Evolutionary conservation across 2,329 filamentous ascomycete species (phyloP), one percentile per base, ranked within the genome.

Genomic region (Plenodomus tracheiphilus): DNA sequence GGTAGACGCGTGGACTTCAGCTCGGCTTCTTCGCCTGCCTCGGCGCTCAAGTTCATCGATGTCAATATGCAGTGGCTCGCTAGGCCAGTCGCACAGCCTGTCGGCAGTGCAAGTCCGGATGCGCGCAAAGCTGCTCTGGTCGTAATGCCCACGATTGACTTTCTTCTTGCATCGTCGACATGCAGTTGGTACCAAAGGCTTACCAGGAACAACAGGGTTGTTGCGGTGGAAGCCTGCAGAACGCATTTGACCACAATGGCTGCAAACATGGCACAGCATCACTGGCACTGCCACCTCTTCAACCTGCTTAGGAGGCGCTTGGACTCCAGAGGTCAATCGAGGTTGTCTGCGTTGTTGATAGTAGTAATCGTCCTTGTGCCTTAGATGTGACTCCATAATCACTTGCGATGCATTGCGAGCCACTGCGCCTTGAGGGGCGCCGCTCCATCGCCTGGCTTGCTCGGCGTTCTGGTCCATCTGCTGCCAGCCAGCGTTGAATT

Each of bases 101-200:
- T 62, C 56, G 16, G 58, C 58, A 6, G 43, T 59, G 44, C 62
- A 64, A 21, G 56, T 54, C 20, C 55, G 46, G 34, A 64, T 47
- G 15, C 52, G 56, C 25, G 56, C 62, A 20, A 56, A 54, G 36
- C 55, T 62, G 32, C 55, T 58, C 39, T 39, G 56, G 39, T 54
- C 46, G 18, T 39, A 48, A 43, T 42, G 49, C 17, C 39, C 40
- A 43, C 43, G 48, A 46, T 51, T 54, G 39, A 51, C 49, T 28
- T 62, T 63, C 59, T 62, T 69, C 43, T 57, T 58, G 52, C 71
- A 74, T 20, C 62, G 59, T 20, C 68, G 58, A 32, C 71, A 74
- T 15, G 61, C 46, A 7, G 53, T 54, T 8, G 52, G 46, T 1
- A 65, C 46, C 11, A 65, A 39, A 4, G 64, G 55, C 18, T 68